Base-by-base conservation (phyloP, 2,329 filamentous ascomycete genomes). In the Colletotrichum graminicola region DNA sequence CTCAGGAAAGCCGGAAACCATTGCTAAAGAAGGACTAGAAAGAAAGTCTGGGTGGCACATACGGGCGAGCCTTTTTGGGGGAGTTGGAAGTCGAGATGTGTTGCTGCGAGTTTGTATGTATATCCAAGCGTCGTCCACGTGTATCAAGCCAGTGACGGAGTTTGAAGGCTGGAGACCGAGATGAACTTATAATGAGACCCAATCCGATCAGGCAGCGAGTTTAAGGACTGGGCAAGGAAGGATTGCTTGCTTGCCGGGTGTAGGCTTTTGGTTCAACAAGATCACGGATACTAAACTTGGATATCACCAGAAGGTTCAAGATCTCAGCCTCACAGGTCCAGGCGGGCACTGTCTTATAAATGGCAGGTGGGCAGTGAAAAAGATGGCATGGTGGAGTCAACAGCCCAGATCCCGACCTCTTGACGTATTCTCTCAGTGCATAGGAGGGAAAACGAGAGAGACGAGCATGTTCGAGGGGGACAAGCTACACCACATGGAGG, bases 1-100 rank as follows among this genome's bases (percentile, higher is more conserved):
- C 72, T 75, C 77, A 73, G 74, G 75, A 73, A 66, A 73, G 72
- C 73, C 76, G 66, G 64, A 74, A 74, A 77, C 77, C 78, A 78
- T 79, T 77, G 75, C 64, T 60, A 74, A 74, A 73, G 65, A 66
- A 72, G 57, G 67, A 71, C 73, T 61, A 62, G 67, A 71, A 76
- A 76, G 75, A 77, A 76, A 76, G 70, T 76, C 70, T 72, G 66
- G 74, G 71, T 74, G 73, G 67, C 73, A 78, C 76, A 75, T 77
- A 79, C 77, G 70, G 67, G 68, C 66, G 75, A 68, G 62, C 51
- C 51, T 54, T 51, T 47, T 41, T 61, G 57, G 47, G 41, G 55
- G 56, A 43, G 41, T 41, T 62, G 34, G 57, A 73, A n/a, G 59
- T 55, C 26, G 45, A 62, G 39, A 41, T 41, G 39, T 5, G 52